Conservation (phyloP, 352 stramenopile species). For the Pythium sp. region DNA sequence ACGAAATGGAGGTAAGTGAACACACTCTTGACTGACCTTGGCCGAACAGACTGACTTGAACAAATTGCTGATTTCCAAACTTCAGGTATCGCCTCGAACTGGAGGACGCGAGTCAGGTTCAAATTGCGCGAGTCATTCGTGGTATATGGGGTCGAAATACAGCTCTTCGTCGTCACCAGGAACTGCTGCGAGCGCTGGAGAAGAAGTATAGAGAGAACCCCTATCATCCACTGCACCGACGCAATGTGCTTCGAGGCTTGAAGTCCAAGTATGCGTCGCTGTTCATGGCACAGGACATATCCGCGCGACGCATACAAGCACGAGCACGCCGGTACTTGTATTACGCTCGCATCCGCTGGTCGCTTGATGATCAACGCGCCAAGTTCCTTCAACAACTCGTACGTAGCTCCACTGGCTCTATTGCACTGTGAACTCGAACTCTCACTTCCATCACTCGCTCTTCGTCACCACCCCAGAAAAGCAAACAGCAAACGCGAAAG, state of each 20-base stretch:
- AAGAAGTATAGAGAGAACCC: constrained; percentile 31
- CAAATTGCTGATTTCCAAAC: background rate
- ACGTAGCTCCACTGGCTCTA: constrained; percentile 4
- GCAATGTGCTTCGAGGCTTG: constrained; percentile 32
- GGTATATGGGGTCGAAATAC: constrained; percentile 52
- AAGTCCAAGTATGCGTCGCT: constrained; percentile 44
- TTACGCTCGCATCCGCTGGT: constrained; percentile 45
- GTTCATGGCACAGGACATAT: constrained; percentile 60
- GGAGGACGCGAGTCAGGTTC: constrained; percentile 62
- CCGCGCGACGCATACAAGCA: constrained; percentile 46
- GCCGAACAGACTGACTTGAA: background rate
- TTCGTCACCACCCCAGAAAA: constrained; percentile 20
- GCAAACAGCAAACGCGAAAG: constrained; percentile 58
- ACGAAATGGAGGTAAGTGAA: constrained; percentile 61
- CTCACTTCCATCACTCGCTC: background rate
- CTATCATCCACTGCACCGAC: constrained; percentile 37
- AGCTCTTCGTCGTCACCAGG: constrained; percentile 18
- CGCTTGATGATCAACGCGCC: constrained; percentile 25
- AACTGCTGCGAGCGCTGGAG: constrained; percentile 26
- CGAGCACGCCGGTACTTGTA: constrained; percentile 34
- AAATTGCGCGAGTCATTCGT: constrained; percentile 60
- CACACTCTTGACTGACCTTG: background rate
- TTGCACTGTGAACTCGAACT: background rate
- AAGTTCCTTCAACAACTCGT: constrained; percentile 45
- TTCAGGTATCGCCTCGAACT: constrained; percentile 57